Evolutionary conservation across 2,329 filamentous ascomycete genomes (phyloP).

Genomic region (Fusarium tuaranense): DNA sequence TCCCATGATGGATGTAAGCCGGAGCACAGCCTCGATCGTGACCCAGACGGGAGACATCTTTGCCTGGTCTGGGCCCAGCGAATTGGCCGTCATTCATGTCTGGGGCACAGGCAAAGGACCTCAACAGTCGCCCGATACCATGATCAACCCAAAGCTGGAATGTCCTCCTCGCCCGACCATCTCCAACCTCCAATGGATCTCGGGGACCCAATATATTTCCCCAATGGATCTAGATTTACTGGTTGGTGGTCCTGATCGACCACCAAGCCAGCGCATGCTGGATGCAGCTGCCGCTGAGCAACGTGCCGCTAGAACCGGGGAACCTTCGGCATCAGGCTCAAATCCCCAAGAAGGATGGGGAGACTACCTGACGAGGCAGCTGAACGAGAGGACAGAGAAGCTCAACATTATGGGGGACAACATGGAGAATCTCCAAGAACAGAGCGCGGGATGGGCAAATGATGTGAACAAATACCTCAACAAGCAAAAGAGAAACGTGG

Average conservation of each 20-base stretch:
- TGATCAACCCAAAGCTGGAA: constrained; percentile 81
- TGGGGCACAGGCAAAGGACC: constrained; percentile 81
- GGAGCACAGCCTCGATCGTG: constrained; percentile 77
- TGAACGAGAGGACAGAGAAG: constrained; percentile 92
- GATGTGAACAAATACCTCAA: constrained; percentile 89
- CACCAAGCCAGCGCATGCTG: constrained; percentile 88
- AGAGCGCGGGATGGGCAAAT: constrained; percentile 85
- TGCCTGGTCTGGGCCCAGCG: constrained; percentile 89
- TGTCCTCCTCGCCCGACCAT: constrained; percentile 90
- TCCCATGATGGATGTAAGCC: constrained; percentile 77
- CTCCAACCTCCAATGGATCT: constrained; percentile 95
- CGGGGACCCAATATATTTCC: constrained; percentile 91
- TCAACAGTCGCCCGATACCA: constrained; percentile 73
- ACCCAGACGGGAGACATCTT: constrained; percentile 85
- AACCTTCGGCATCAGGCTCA: constrained; percentile 44
- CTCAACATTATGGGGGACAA: constrained; percentile 84
- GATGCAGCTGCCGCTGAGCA: constrained; percentile 83
- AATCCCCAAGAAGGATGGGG: constrained; percentile 72
- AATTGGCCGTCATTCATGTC: constrained; percentile 83
- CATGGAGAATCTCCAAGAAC: constrained; percentile 85
- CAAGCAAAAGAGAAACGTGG: constrained; percentile 87
- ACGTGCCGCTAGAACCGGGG: constrained; percentile 61
- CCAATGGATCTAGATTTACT: constrained; percentile 89
- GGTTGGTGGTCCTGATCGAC: constrained; percentile 89
- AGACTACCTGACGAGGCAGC: constrained; percentile 85